Percentiles rank a stretch among this genome's conserved stretches.
These are phyloP conservation scores for Cutaneotrichosporon cutaneum DNA, from an alignment of 1,284 basidiomycete species.

Conservation along the genomic window DNA sequence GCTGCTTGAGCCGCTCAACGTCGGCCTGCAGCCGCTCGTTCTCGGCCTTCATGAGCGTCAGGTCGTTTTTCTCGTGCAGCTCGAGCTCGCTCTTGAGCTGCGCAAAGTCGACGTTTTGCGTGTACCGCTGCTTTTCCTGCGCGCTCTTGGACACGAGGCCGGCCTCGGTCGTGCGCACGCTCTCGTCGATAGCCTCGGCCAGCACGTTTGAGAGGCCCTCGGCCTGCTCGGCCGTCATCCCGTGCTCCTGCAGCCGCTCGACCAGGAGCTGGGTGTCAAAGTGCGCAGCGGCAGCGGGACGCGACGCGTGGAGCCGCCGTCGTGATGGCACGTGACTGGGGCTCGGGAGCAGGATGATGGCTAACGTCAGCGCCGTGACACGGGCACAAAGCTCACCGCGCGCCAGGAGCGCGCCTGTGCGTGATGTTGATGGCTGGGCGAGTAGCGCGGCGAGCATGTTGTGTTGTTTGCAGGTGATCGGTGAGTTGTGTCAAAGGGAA, in stretches of 20 bases:
- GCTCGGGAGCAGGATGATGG: not conserved
- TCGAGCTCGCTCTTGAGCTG: conserved; percentile 95
- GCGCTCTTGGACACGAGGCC: conserved; percentile 92
- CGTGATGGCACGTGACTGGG: conserved; percentile 9
- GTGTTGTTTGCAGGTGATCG: not conserved
- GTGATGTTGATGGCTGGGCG: conserved; percentile 37
- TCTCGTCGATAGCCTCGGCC: conserved; percentile 93
- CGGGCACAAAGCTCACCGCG: conserved; percentile 27
- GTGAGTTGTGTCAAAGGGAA: not conserved
- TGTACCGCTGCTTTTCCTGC: conserved; percentile 95
- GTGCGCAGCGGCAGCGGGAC: conserved; percentile 53
- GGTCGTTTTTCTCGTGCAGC: conserved; percentile 95
- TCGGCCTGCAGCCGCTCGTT: conserved; percentile 89
- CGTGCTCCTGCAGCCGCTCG: conserved; percentile 79
- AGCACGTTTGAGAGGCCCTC: conserved; percentile 93
- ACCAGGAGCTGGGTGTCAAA: conserved; percentile 96
- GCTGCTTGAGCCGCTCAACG: conserved; percentile 93
- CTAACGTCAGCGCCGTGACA: not conserved
- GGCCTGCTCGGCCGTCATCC: conserved; percentile 80
- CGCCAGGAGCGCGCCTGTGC: conserved; percentile 34
- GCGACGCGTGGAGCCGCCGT: conserved; percentile 21
- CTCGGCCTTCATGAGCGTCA: conserved; percentile 91
- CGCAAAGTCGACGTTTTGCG: conserved; percentile 95
- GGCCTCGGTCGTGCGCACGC: conserved; percentile 85
- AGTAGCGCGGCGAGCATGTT: conserved; percentile 27